phyloP scores from a whole-genome alignment of 2,329 filamentous ascomycete species.

The Lachnellula hyalina region DNA sequence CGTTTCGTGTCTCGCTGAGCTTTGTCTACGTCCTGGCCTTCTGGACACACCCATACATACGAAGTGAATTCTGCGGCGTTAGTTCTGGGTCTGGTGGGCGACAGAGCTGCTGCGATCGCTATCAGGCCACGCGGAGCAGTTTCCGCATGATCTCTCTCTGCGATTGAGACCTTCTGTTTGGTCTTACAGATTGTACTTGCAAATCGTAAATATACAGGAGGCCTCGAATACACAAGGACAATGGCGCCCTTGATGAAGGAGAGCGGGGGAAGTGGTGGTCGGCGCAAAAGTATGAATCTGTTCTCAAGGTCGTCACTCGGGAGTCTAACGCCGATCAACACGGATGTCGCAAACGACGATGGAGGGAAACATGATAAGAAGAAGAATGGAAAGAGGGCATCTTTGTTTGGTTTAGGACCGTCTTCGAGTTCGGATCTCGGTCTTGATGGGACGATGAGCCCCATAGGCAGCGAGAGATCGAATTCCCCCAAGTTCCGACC shows the following conservation, averaged over 20 bases:
- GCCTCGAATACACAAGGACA: conserved; percentile 10
- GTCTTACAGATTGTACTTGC: conserved; percentile 5
- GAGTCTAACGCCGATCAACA: conserved; percentile 25
- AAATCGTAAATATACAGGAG: conserved; percentile 7
- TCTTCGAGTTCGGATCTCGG: conserved; percentile 15
- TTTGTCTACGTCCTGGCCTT: not conserved
- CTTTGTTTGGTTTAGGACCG: conserved; percentile 25
- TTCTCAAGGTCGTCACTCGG: conserved; percentile 22
- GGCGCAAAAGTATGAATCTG: conserved; percentile 29
- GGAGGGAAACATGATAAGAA: conserved; percentile 26
- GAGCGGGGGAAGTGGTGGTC: conserved; percentile 9
- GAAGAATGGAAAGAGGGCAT: conserved; percentile 24
- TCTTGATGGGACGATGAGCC: conserved; percentile 20
- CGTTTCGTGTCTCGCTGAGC: not conserved
- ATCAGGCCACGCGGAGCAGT: not conserved
- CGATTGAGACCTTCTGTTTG: conserved; percentile 4
- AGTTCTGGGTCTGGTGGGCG: not conserved
- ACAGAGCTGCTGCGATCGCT: not conserved
- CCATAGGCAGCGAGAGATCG: conserved; percentile 15
- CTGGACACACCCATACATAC: not conserved
- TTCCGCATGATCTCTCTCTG: not conserved
- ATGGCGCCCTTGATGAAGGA: conserved; percentile 26
- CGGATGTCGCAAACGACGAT: conserved; percentile 14
- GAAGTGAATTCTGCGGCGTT: not conserved
- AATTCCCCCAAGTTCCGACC: conserved; percentile 25